Evolutionary conservation across 2,329 filamentous ascomycete genomes (phyloP), one percentile per base, ranked within the genome.

Genomic region (Cladosporium sp.): DNA sequence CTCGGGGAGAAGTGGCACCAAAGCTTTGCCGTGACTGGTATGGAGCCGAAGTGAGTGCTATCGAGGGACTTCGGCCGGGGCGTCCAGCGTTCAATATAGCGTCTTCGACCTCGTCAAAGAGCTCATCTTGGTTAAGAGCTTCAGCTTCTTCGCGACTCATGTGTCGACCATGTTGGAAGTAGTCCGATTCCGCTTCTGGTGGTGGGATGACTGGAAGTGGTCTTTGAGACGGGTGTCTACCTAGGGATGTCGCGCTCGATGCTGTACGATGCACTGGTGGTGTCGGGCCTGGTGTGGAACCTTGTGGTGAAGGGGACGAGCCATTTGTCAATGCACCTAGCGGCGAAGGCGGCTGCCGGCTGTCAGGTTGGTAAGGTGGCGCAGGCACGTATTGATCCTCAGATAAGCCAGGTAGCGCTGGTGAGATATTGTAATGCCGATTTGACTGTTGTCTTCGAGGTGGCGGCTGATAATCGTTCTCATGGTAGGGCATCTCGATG

Each of bases 191-290:
- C 32, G 77, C 76, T 65, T 74, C 73, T 14, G 73, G 66, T 32
- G 71, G 69, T 6, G 86, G 86, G 11, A 84, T 83, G 0, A 85
- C 85, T 2, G 87, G 87, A n/a, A 88, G 78, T 38, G 87, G 86
- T 28, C 87, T 80, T 10, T 84, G 76, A 58, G 85, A 83, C 8
- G 84, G 86, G 74, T 88, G 86, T 64, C 85, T 82, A 26, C 81
- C 83, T 8, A 84, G 72, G 0, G 85, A 86, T 68, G 84, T 81
- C 2, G 80, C 67, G 63, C 74, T 69, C 12, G 71, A 71, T 8
- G 70, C 54, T 41, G 81, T 82, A 15, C 66, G 70, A 67, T 84
- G 78, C 30, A 80, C 80, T 1, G 82, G 80, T 32, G 78, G 79
- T n/a, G 84, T 83, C 44, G 84, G 82, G 52, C 81, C 80, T 12